Evolutionary conservation across 2,329 filamentous ascomycete species (phyloP), one percentile per base, ranked within the genome.

Genomic region (Diaporthe humulicola): DNA sequence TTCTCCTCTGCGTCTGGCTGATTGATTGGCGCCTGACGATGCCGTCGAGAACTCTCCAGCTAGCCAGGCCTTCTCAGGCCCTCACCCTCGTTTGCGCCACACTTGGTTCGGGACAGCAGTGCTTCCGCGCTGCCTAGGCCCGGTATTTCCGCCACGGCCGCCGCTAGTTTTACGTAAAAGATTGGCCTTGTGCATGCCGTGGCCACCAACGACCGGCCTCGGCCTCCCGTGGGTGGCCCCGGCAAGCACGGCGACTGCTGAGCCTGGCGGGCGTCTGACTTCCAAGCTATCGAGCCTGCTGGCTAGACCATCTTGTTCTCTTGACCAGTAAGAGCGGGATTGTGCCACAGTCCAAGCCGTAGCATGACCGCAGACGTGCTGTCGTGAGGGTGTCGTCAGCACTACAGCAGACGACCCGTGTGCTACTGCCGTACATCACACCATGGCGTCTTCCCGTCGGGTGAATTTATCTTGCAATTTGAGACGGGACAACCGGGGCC

Each of bases 161-260:
- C 40, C 56, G 42, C 45, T 40, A 14, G n/a, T 25, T 61, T 71
- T 71, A 71, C 70, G 70, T 71, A 71, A 71, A 71, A 71, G 19
- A 60, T 60, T 58, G 52, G 38, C 14, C 30, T 19, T 36, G 38
- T 58, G 69, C 54, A 71, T 50, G 54, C 69, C 40, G 57, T 71
- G n/a, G 28, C 69, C 40, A 50, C 30, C 52, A 70, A 19, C 40
- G 64, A 69, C 64, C 33, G 48, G 64, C 64, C 64, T 69, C 64
- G 48, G 45, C 64, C 48, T 38, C 45, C 64, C n/a, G 64, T 54
- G 33, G 48, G 64, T 69, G 64, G 48, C 22, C 61, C 64, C 64
- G 64, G 45, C 48, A 69, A 69, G 64, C 64, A 69, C 48, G 64
- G 64, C 48, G 64, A 52, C 48, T 10, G 64, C 30, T 67, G 61